phyloP scores from a whole-genome alignment of 2,329 filamentous ascomycete genomes.

The Chaetomium globosum region DNA sequence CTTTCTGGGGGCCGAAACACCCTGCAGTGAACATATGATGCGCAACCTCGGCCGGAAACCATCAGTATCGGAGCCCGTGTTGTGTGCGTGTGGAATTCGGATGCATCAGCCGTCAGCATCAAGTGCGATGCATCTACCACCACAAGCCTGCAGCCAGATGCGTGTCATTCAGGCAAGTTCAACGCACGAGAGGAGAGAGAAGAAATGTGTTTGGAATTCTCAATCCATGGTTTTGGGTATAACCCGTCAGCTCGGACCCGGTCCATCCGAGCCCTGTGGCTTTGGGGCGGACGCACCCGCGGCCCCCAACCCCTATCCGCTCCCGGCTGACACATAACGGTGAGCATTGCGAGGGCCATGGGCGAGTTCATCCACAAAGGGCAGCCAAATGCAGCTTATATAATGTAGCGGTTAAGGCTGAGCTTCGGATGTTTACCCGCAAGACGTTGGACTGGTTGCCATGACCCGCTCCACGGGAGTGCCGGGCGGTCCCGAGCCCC shows the following conservation, averaged over 20 bases:
- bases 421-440: neutral
- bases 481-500: conserved; percentile 1
- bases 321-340: neutral
- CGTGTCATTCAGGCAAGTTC: no score
- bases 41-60: neutral
- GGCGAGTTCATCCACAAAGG: neutral
- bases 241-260: conserved; percentile 16
- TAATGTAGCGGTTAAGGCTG: neutral
- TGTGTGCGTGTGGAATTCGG: neutral
- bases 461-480: neutral
- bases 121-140: neutral
- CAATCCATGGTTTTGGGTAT: neutral
- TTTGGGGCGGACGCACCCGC: neutral
- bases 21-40: neutral
- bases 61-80: neutral
- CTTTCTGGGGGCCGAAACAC: neutral
- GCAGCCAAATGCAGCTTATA: neutral
- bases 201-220: neutral
- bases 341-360: neutral
- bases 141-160: neutral
- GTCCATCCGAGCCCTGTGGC: conserved; percentile 6
- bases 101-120: neutral
- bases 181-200: neutral
- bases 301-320: neutral
- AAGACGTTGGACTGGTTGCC: neutral